phyloP scores from a whole-genome alignment of 2,329 filamentous ascomycete species.

The Chaetomiaceae sp. region DNA sequence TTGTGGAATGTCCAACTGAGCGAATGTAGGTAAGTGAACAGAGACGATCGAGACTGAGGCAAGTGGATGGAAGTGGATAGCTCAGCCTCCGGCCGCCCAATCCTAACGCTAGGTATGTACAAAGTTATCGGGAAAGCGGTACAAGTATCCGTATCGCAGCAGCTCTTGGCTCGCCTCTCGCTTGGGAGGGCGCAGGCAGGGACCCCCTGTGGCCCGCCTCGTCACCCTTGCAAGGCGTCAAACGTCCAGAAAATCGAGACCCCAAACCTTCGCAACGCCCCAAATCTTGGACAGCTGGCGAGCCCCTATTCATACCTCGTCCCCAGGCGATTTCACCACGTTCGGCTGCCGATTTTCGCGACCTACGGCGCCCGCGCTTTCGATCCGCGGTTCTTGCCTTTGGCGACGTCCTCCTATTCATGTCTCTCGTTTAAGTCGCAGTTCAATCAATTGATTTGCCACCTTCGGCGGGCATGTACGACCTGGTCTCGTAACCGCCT shows the following conservation, averaged over 20 bases:
- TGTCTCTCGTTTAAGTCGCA: slow-evolving; percentile 18
- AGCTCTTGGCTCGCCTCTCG: background rate
- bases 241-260: slow-evolving; percentile 9
- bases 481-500: background rate
- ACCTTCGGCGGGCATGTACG: slow-evolving; percentile 10
- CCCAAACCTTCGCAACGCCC: slow-evolving; percentile 3
- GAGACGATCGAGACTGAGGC: too few species aligned
- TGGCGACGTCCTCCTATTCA: slow-evolving; percentile 9
- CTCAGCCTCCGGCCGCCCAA: too few species aligned
- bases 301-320: slow-evolving; percentile 1
- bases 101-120: too few species aligned
- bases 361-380: slow-evolving; percentile 1
- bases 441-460: slow-evolving; percentile 6
- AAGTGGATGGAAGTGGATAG: too few species aligned
- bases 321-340: background rate
- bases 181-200: background rate
- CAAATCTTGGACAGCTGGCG: slow-evolving; percentile 6
- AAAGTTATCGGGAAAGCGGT: too few species aligned
- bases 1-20: too few species aligned
- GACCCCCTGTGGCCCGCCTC: background rate
- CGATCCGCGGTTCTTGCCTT: background rate
- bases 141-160: too few species aligned
- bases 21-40: too few species aligned
- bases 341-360: background rate
- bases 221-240: slow-evolving; percentile 5